Conservation (phyloP, 1,284 basidiomycete species). For the Marasmius tenuissimus region DNA sequence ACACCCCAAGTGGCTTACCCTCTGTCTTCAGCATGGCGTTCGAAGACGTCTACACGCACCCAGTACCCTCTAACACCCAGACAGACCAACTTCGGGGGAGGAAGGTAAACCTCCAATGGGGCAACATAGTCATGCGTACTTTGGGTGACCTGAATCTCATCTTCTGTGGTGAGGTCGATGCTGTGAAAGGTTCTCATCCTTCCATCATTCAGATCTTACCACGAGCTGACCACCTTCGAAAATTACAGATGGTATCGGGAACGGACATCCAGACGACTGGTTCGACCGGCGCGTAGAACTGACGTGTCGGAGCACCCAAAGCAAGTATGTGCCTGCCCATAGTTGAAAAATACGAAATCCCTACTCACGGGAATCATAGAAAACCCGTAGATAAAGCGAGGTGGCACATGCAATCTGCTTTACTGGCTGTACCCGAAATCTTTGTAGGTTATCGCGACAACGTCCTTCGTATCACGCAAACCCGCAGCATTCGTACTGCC, state of each 20-base stretch:
- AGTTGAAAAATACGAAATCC: background rate
- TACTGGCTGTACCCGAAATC: constrained; percentile 4
- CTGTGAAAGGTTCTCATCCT: background rate
- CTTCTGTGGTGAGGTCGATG: constrained; percentile 9
- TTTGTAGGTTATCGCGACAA: constrained; percentile 4
- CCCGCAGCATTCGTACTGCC: background rate
- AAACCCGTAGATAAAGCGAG: background rate
- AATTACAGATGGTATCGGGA: background rate
- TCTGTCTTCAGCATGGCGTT: constrained; percentile 2
- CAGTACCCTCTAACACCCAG: background rate
- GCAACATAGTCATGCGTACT: background rate
- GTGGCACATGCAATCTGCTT: constrained; percentile 9
- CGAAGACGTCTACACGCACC: constrained; percentile 1
- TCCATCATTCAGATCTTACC: background rate
- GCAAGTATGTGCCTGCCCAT: background rate
- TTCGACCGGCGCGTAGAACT: constrained; percentile 2
- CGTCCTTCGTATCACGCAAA: background rate
- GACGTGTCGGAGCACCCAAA: background rate
- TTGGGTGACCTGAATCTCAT: constrained; percentile 1
- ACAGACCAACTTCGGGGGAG: background rate
- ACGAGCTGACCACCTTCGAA: background rate
- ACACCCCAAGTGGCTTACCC: background rate
- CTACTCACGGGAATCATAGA: background rate
- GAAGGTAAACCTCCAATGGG: background rate
- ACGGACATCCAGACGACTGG: background rate